Evolutionary conservation across 305 asterid species (phyloP).

Genomic region (Ajuga reptans): DNA sequence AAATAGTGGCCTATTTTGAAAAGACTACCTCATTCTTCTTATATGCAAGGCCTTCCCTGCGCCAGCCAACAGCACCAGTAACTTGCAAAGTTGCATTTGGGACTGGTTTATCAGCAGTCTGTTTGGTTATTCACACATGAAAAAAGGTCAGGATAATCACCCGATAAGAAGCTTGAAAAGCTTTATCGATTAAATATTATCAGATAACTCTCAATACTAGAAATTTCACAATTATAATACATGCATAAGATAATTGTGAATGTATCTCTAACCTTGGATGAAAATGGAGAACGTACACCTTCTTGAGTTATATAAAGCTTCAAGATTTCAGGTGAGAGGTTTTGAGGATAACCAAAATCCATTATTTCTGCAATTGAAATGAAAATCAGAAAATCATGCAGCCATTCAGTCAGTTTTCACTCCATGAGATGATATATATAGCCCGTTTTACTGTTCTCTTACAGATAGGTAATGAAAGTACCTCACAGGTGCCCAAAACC

Average conservation of each 20-base stretch:
- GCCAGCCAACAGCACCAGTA: conserved; percentile 99
- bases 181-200: neutral
- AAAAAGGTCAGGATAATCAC: conserved; percentile 21
- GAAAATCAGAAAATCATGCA: conserved; percentile 10
- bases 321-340: conserved; percentile 92
- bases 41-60: conserved; percentile 91
- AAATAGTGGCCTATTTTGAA: conserved; percentile 8
- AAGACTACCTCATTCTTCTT: conserved; percentile 86
- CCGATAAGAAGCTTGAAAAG: conserved; percentile 9
- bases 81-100: conserved; percentile 99
- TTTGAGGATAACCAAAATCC: conserved; percentile 99
- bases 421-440: neutral
- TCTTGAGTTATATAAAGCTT: conserved; percentile 98
- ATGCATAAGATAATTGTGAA: conserved; percentile 13
- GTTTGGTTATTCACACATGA: conserved; percentile 22
- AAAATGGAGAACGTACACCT: conserved; percentile 97
- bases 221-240: conserved; percentile 6
- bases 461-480: neutral
- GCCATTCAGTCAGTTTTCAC: conserved; percentile 11
- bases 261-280: conserved; percentile 67
- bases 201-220: conserved; percentile 12
- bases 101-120: conserved; percentile 88
- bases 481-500: conserved; percentile 7
- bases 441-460: neutral
- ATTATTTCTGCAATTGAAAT: conserved; percentile 66